These are phyloP conservation scores for Naganishia friedmannii DNA, from an alignment of 768 basidiomycete species.

Conservation along the genomic window DNA sequence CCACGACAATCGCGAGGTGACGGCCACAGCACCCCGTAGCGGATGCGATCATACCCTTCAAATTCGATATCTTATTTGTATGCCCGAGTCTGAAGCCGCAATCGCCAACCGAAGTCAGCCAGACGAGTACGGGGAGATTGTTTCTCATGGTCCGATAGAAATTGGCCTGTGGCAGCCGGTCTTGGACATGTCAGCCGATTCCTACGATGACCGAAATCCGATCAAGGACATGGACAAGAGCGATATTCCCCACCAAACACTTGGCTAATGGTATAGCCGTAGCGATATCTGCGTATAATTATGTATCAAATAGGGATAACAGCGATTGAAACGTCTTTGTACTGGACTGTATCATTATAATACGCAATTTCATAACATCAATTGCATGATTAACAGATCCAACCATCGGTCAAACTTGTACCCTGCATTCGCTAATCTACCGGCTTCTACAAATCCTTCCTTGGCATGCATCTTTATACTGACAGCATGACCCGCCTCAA, in stretches of 20 bases:
- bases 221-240: background rate
- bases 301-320: too few relatives aligned
- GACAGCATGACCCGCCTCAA: constrained; percentile 13
- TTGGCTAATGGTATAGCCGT: too few relatives aligned
- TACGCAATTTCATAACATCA: constrained; percentile 14
- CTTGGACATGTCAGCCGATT: background rate
- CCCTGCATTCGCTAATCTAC: constrained; percentile 15
- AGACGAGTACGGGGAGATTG: constrained; percentile 21
- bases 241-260: background rate
- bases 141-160: constrained; percentile 23
- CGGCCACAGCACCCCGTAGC: too few relatives aligned
- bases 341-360: background rate
- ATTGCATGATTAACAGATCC: constrained; percentile 23
- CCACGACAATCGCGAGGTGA: background rate
- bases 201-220: background rate
- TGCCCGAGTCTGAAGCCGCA: constrained; percentile 18
- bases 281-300: too few relatives aligned
- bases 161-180: constrained; percentile 10
- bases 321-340: background rate
- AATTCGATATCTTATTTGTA: constrained; percentile 15
- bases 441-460: constrained; percentile 24
- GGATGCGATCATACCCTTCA: background rate
- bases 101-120: constrained; percentile 19
- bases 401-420: constrained; percentile 27
- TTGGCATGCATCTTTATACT: constrained; percentile 22